phyloP scores from a whole-genome alignment of 805 yeast genomes.

The Wickerhamomyces kurtzmanii region DNA sequence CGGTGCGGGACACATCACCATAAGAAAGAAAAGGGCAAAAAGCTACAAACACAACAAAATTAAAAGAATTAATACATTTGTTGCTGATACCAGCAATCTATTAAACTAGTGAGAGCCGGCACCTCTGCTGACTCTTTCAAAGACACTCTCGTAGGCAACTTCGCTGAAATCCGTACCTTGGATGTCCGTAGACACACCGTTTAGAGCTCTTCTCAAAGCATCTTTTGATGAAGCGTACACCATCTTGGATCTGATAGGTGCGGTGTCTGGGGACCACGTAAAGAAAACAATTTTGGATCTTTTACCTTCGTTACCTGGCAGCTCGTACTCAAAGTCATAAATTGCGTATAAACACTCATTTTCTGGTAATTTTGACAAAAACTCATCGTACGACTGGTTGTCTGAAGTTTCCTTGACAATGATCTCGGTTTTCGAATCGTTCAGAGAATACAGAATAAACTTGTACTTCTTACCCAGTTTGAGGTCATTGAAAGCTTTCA shows the following conservation, averaged over 20 bases:
- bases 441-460: constrained; percentile 73
- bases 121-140: constrained; percentile 82
- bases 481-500: constrained; percentile 89
- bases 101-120: constrained; percentile 46
- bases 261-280: constrained; percentile 98
- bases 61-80: no score
- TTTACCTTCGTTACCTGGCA: constrained; percentile 87
- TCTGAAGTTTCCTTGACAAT: constrained; percentile 79
- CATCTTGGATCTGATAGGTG: constrained; percentile 94
- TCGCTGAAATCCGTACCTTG: constrained; percentile 98
- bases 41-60: no score
- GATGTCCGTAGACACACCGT: constrained; percentile 88
- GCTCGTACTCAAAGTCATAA: constrained; percentile 93
- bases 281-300: constrained; percentile 62
- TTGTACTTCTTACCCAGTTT: constrained; percentile 88
- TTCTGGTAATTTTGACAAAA: constrained; percentile 86
- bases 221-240: constrained; percentile 97
- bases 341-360: constrained; percentile 94
- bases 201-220: constrained; percentile 93
- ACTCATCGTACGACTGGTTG: constrained; percentile 70
- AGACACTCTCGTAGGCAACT: constrained; percentile 88
- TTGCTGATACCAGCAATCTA: no score
- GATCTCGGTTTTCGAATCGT: constrained; percentile 83
- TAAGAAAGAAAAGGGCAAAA: no score
- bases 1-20: no score